These are phyloP conservation scores for Calonectria hawksworthii DNA, from an alignment of 2,329 filamentous ascomycete species.

Conservation along the genomic window DNA sequence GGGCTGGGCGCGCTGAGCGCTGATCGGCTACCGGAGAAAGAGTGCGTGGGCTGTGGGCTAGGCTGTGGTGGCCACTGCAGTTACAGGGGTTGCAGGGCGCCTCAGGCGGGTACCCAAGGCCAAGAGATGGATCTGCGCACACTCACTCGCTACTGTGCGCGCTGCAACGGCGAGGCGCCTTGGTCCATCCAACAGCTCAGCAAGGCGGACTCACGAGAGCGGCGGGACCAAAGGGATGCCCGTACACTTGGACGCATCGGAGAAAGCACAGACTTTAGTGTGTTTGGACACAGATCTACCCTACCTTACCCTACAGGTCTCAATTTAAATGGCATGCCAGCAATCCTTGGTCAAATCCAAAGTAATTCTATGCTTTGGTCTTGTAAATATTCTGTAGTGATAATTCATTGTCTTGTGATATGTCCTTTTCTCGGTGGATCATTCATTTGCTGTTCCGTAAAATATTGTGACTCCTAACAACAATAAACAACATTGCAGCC, in stretches of 20 bases:
- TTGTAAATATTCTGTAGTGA: too few relatives aligned
- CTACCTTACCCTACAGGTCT: not conserved
- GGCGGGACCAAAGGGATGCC: constrained; percentile 4
- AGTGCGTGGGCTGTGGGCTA: constrained; percentile 1
- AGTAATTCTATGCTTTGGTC: not conserved
- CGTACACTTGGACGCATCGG: constrained; percentile 9
- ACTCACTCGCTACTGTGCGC: not conserved
- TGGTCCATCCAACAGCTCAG: constrained; percentile 8
- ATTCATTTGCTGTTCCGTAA: not conserved
- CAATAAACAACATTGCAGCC: not conserved
- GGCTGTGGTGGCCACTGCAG: not conserved
- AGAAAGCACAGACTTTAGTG: not conserved
- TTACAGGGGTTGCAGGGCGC: constrained; percentile 21
- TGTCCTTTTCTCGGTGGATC: not conserved
- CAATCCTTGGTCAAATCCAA: not conserved
- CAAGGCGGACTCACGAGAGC: not conserved
- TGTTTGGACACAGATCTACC: not conserved
- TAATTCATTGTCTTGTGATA: not conserved
- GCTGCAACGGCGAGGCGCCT: constrained; percentile 1
- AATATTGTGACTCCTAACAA: not conserved
- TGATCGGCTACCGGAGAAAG: constrained; percentile 11
- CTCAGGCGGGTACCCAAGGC: constrained; percentile 19
- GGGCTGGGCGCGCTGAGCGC: not conserved
- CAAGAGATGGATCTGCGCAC: constrained; percentile 5
- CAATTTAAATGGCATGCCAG: not conserved